phyloP scores from a whole-genome alignment of 164 flowering plant genomes.

The Akebia trifoliata region DNA sequence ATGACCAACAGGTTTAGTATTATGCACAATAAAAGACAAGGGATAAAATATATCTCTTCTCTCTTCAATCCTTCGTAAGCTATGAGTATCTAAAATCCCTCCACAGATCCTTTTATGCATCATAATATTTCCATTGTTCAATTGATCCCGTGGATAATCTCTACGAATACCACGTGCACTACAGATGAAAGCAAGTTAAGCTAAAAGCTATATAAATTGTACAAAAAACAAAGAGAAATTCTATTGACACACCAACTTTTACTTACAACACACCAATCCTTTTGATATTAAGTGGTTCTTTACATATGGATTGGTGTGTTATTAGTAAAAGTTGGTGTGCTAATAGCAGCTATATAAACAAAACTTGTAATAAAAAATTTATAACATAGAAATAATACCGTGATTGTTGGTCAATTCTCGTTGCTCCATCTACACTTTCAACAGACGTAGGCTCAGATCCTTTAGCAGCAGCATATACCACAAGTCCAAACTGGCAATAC shows the following conservation, averaged over 20 bases:
- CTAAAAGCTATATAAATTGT: not conserved
- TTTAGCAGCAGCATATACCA: slow-evolving; percentile 45
- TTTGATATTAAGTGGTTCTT: too few species aligned
- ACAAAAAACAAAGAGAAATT: too few species aligned
- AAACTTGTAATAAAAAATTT: too few species aligned
- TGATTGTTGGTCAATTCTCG: slow-evolving; percentile 27
- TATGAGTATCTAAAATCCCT: slow-evolving; percentile 52
- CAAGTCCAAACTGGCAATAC: slow-evolving; percentile 77
- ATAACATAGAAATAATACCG: slow-evolving; percentile 57
- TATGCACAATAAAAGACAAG: slow-evolving; percentile 69
- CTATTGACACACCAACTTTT: too few species aligned
- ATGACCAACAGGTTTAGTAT: slow-evolving; percentile 95
- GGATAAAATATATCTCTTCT: slow-evolving; percentile 61
- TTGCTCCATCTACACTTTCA: slow-evolving; percentile 26
- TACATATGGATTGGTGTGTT: too few species aligned
- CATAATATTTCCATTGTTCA: slow-evolving; percentile 30
- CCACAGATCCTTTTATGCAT: slow-evolving; percentile 41
- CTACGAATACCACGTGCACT: slow-evolving; percentile 25
- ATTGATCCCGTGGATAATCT: slow-evolving; percentile 24
- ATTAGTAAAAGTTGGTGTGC: too few species aligned
- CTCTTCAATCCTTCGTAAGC: slow-evolving; percentile 61
- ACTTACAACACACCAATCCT: too few species aligned
- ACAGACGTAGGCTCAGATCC: slow-evolving; percentile 23
- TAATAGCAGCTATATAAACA: too few species aligned
- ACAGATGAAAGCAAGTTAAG: slow-evolving; percentile 16